Evolutionary conservation across 805 yeast genomes (phyloP), one percentile per base, ranked within the genome.

Genomic region (Candida oleophila): DNA sequence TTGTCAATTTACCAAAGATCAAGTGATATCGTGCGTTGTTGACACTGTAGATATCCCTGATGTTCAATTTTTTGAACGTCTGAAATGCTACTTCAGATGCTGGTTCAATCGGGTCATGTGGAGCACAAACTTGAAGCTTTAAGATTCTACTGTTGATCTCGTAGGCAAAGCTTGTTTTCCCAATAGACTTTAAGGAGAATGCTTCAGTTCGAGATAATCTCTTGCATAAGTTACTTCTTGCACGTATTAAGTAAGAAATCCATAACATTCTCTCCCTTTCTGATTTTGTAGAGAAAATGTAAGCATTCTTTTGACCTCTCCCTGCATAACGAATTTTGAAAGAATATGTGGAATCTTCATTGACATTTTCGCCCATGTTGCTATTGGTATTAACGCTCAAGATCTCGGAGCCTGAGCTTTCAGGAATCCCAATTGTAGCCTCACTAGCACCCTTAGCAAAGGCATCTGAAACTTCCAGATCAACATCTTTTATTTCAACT

Each of bases 131-230:
- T 3, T 84, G 86, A 36, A 85, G 45, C 55, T 77, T 82, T 2
- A 60, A 60, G 1, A 82, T 73, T 18, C 74, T 69, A 36, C 74
- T 77, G 5, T 73, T 66, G 2, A 72, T 76, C n/a, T 81, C 85
- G 60, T 83, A 86, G 1, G 82, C 84, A 64, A 87, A 88, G 45
- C 74, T 71, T 21, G 76, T 71, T 54, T 82, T 85, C 4, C 85
- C 69, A 4, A 88, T 57, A 4, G 79, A 72, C 32, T 69, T 65
- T 35, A 86, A 57, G 8, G 69, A 57, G 58, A 83, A 83, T 0
- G 88, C 85, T 48, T 79, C 85, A 1, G 73, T 59, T 25, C 64
- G 71, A 16, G 48, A 41, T 20, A 63, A 56, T 37, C 69, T 46
- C n/a, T 47, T 44, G 40, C 69, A 60, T 42, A 69, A 54, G 22